Evolutionary conservation across 2,329 filamentous ascomycete genomes (phyloP), one percentile per base, ranked within the genome.

Genomic region (Diplodia seriata): DNA sequence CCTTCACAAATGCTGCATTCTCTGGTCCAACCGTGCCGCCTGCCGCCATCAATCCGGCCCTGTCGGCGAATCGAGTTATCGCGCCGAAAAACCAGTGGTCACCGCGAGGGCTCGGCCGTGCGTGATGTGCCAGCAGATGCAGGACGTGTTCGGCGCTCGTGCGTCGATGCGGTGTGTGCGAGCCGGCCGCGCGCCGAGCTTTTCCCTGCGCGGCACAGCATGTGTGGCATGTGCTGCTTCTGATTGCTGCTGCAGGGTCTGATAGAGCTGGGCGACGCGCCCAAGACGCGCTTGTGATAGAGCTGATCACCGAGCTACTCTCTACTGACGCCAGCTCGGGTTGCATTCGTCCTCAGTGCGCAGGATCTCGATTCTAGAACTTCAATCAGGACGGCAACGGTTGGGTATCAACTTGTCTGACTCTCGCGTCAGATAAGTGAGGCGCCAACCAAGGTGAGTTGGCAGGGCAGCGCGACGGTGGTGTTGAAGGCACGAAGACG

Each of bases 141-240:
- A 63, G 59, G 36, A 63, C 59, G 59, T 63, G 59, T 63, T 26
- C 43, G 23, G 54, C 64, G 64, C 64, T 67, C 64, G 64, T 67
- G 64, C 64, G 64, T 57, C 43, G 54, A 51, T 67, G 64, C 64
- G 54, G 64, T 67, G 64, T 67, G 64, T 63, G 59, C 59, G 59
- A 49, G 54, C 54, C 54, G 54, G 54, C 40, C 57, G 57, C 57
- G 23, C 59, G 47, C 43, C 59, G 59, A 51, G 43, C 59, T 29
- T 63, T 63, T 38, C 59, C 59, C 59, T 51, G 59, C 47, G 29
- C 14, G 47, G 18, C 23, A 63, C 59, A 51, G 36, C 59, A 38
- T 36, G 23, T 49, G 26, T 47, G 40, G 36, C 59, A 38, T 36
- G 23, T 49, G 26, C 57, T 29, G 57, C 20, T 49, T 62, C 12